Evolutionary conservation across 345 rosid genomes (phyloP).

Genomic region (Syzygium grande): DNA sequence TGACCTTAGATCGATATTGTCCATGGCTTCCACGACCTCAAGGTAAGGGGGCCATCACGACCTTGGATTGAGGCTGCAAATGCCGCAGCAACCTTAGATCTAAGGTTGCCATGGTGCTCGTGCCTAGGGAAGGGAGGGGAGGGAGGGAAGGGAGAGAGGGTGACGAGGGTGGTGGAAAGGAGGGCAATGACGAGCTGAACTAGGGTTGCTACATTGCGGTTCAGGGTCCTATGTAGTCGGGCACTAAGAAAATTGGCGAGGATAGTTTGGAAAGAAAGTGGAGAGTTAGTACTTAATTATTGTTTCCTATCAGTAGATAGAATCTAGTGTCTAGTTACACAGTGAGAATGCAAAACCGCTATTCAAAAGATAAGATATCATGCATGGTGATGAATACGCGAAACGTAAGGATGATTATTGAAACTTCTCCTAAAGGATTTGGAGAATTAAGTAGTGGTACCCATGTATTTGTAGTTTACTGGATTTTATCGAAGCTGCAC

Average conservation of each 20-base stretch:
- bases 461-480: neutral
- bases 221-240: neutral
- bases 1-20: neutral
- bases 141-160: neutral
- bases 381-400: neutral
- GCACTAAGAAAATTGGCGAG: neutral
- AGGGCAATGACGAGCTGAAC: neutral
- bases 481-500: neutral
- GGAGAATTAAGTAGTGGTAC: neutral
- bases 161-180: neutral
- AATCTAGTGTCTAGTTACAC: too few relatives aligned
- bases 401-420: neutral
- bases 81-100: neutral
- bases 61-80: neutral
- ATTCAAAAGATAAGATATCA: too few relatives aligned
- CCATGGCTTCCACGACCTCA: neutral
- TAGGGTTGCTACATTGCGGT: neutral
- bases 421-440: neutral
- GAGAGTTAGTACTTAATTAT: neutral
- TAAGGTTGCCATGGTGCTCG: neutral
- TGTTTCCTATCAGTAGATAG: too few relatives aligned
- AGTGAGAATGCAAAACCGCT: too few relatives aligned
- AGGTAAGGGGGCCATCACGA: neutral
- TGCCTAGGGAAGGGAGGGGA: neutral
- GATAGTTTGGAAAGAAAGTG: neutral